Evolutionary conservation across 345 rosid genomes (phyloP), one percentile per base, ranked within the genome.

Genomic region (Arabidopsis arenosa): DNA sequence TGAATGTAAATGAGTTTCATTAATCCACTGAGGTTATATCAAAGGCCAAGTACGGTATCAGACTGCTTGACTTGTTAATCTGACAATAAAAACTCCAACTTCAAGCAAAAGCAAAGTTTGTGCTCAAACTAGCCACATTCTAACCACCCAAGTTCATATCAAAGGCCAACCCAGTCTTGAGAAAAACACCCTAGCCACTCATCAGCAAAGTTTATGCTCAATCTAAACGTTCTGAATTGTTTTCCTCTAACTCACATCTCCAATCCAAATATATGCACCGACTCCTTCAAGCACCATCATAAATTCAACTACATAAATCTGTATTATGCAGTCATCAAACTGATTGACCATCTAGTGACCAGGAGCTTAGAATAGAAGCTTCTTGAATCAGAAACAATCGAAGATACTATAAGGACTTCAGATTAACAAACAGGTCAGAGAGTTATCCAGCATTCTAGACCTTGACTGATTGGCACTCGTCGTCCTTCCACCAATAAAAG

Each of bases 381-480:
- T 66, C 66, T 40, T 59, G 68, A 48, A 59, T 40, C 45, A 51
- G 23, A 49, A 30, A 21, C 15, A 67, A 36, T 13, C 9, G 40
- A 65, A 59, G 72, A 36, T 14, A 55, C 33, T 36, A 56, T 15
- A 75, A 58, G 15, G 59, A 67, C 43, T 11, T 59, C 66, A 56
- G 48, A 23, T 36, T 11, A 75, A 48, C 37, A 66, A 56, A 37
- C 32, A 58, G 57, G 39, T 26, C 54, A 75, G 61, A 49, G 61
- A 75, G 68, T 28, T 21, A 67, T 68, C 74, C 37, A 40, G 74
- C 55, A 60, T 37, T 60, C 44, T 26, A 75, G 74, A 93, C 97
- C 98, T 90, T 89, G 90, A 72, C 76, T 81, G 90, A 66, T 77
- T 83, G 59, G 79, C 56, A 74, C 72, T 81, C 37, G 85, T 63